Evolutionary conservation across 2,329 filamentous ascomycete genomes (phyloP).

Genomic region (Paraphoma chrysanthemicola): DNA sequence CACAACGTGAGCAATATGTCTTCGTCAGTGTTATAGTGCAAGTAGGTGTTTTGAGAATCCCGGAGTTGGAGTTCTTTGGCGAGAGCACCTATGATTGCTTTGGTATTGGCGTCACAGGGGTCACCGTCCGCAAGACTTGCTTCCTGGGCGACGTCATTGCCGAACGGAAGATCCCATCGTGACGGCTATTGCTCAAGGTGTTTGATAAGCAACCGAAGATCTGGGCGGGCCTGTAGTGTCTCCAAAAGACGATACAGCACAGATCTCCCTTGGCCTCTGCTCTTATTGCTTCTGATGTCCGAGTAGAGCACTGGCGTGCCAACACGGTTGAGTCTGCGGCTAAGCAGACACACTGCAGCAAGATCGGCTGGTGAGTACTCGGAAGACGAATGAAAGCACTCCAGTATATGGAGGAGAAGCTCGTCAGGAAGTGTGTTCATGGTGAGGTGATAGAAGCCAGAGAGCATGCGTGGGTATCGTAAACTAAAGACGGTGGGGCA

Average conservation of each 20-base stretch:
- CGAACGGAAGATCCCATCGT: neutral
- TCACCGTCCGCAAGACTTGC: no score
- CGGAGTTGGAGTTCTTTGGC: neutral
- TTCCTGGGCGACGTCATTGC: no score
- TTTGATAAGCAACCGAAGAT: neutral
- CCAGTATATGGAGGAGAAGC: constrained; percentile 1
- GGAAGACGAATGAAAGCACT: neutral
- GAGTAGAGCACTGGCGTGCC: neutral
- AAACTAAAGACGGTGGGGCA: neutral
- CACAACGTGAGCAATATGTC: neutral
- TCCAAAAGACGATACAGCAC: neutral
- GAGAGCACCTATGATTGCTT: neutral
- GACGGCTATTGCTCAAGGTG: neutral
- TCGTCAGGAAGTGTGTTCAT: neutral
- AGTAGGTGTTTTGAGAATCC: no score
- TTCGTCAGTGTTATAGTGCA: neutral
- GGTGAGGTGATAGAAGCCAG: neutral
- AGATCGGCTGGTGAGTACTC: constrained; percentile 8
- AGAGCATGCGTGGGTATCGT: neutral
- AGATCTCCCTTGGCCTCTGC: neutral
- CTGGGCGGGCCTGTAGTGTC: neutral
- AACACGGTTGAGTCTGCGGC: neutral
- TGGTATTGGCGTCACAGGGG: neutral
- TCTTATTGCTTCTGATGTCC: neutral
- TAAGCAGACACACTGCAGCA: constrained; percentile 1